Conservation (phyloP, 2,329 filamentous ascomycete genomes). For the Aspergillus sergii region DNA sequence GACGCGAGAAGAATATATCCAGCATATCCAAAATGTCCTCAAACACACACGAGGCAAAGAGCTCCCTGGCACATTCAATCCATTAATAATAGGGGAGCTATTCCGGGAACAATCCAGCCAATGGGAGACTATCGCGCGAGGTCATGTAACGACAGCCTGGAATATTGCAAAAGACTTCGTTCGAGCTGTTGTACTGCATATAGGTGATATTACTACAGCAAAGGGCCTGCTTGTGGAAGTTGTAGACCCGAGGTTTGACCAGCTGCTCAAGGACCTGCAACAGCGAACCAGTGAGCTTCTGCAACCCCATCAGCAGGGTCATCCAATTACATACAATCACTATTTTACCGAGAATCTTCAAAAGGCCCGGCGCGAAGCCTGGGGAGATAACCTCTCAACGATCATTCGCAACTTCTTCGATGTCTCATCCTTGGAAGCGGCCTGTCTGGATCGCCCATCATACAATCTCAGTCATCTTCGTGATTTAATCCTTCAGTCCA, state of each 20-base stretch:
- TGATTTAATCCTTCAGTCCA: constrained; percentile 19
- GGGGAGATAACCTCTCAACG: constrained; percentile 12
- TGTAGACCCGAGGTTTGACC: constrained; percentile 47
- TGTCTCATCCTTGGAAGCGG: neutral
- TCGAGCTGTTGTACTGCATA: constrained; percentile 32
- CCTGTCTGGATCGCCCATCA: neutral
- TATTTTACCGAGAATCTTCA: constrained; percentile 40
- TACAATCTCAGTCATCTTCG: constrained; percentile 17
- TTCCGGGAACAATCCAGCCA: constrained; percentile 61
- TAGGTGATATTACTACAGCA: constrained; percentile 46
- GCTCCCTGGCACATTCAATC: constrained; percentile 63
- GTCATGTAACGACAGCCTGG: constrained; percentile 42
- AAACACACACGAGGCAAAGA: constrained; percentile 55
- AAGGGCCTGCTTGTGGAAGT: constrained; percentile 41
- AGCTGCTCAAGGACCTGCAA: constrained; percentile 39
- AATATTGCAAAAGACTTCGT: constrained; percentile 39
- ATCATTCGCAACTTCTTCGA: constrained; percentile 18
- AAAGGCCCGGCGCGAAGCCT: constrained; percentile 21
- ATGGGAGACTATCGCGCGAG: constrained; percentile 51
- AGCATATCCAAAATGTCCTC: constrained; percentile 45
- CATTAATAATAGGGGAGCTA: constrained; percentile 59
- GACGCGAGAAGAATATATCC: constrained; percentile 43
- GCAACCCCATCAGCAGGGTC: constrained; percentile 41
- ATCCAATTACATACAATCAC: constrained; percentile 42
- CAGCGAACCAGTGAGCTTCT: constrained; percentile 52